phyloP scores from a whole-genome alignment of 2,329 filamentous ascomycete species.

The Botrytis elliptica region DNA sequence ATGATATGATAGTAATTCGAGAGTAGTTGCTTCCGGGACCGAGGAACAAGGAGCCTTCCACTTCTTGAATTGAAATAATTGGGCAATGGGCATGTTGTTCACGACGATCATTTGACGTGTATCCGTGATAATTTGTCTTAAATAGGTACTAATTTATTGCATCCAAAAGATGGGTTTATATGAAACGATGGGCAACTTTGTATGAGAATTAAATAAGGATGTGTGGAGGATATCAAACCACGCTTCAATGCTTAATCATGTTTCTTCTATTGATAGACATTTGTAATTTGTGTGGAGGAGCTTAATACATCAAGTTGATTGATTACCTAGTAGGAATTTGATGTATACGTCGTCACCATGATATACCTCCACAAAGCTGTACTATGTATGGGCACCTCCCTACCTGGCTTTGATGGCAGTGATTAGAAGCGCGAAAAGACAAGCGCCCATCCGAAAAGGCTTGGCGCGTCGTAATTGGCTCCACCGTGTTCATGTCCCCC shows the following conservation, averaged over 20 bases:
- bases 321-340: background rate
- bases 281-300: background rate
- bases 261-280: background rate
- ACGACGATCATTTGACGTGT: background rate
- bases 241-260: background rate
- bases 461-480: slow-evolving; percentile 19
- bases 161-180: background rate
- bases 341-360: background rate
- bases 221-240: background rate
- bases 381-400: too few relatives aligned
- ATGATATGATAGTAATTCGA: background rate
- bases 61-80: background rate
- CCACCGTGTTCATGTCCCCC: background rate
- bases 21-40: background rate
- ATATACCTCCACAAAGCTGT: background rate
- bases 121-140: background rate
- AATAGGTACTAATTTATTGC: background rate
- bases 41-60: background rate
- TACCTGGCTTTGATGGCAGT: background rate
- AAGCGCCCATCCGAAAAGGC: slow-evolving; percentile 7
- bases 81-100: background rate
- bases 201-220: background rate
- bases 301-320: background rate
- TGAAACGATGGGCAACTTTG: background rate
- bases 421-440: background rate